Conservation (phyloP, 2,329 filamentous ascomycete genomes). For the Plectosphaerella sp. region DNA sequence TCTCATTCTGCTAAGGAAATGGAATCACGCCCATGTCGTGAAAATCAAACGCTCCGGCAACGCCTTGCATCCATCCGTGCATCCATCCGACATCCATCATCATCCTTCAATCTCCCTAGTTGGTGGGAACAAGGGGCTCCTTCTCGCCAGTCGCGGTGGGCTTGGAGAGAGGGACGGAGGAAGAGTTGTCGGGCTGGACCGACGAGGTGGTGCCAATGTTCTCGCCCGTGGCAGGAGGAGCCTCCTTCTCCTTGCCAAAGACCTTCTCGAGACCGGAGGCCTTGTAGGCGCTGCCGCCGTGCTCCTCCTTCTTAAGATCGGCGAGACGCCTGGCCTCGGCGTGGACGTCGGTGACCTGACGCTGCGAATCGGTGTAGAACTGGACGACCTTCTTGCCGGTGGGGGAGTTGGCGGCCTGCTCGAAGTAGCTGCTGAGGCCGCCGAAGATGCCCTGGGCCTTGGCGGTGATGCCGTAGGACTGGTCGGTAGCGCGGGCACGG, state of each 20-base stretch:
- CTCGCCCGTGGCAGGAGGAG: constrained; percentile 48
- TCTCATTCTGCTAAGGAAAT: neutral
- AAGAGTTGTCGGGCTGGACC: constrained; percentile 9
- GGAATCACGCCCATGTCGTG: neutral
- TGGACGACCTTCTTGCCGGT: constrained; percentile 82
- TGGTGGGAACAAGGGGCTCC: neutral
- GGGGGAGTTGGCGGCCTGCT: constrained; percentile 82
- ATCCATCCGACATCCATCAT: neutral
- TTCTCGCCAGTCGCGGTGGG: constrained; percentile 18
- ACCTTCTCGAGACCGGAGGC: constrained; percentile 53
- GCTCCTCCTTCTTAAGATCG: constrained; percentile 72
- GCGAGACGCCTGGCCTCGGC: constrained; percentile 83
- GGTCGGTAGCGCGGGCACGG: constrained; percentile 77
- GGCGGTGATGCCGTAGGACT: constrained; percentile 75
- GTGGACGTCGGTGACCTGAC: constrained; percentile 93
- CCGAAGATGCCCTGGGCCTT: constrained; percentile 62
- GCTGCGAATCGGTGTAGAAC: constrained; percentile 81
- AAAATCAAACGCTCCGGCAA: neutral
- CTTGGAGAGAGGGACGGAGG: constrained; percentile 12
- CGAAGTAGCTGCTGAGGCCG: constrained; percentile 83
- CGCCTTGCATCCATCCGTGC: neutral
- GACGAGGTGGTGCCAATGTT: constrained; percentile 21
- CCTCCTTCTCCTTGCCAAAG: constrained; percentile 50
- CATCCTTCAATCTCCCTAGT: neutral
- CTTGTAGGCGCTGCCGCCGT: constrained; percentile 56